Evolutionary conservation across 1,284 basidiomycete genomes (phyloP).

Genomic region (Schizophyllum amplum): DNA sequence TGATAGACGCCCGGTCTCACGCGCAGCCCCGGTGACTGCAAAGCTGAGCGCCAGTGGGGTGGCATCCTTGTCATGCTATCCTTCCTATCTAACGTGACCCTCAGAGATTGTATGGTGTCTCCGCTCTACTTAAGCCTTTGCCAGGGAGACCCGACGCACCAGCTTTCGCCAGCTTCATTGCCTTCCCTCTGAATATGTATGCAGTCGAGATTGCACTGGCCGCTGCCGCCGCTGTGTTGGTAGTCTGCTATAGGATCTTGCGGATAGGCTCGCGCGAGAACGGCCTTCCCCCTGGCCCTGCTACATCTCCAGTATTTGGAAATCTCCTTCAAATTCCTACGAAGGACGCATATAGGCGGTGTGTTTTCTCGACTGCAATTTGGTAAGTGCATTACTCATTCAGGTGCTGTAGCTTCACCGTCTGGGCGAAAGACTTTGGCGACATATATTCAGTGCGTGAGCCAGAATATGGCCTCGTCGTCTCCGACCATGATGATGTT

Average conservation of each 20-base stretch:
- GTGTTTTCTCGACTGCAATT: background rate
- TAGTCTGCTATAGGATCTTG: background rate
- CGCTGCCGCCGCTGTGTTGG: no score
- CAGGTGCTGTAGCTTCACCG: background rate
- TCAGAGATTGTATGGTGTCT: no score
- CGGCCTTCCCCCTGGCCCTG: background rate
- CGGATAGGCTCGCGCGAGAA: background rate
- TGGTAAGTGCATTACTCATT: background rate
- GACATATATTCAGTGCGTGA: constrained; percentile 7
- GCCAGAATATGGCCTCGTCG: background rate
- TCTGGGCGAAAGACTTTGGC: constrained; percentile 7
- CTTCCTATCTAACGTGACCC: no score
- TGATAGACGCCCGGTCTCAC: no score
- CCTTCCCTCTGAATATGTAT: no score
- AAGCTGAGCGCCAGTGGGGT: no score
- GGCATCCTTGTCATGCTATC: no score
- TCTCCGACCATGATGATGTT: background rate
- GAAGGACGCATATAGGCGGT: background rate
- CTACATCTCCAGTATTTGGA: background rate
- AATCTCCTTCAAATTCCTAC: background rate
- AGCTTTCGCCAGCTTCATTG: no score
- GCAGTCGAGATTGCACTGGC: no score
- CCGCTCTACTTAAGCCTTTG: no score
- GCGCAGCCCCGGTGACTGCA: no score
- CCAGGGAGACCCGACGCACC: no score